Base-by-base conservation (phyloP, 108 stramenopile genomes). In the Cyclostephanos invisitatus region DNA sequence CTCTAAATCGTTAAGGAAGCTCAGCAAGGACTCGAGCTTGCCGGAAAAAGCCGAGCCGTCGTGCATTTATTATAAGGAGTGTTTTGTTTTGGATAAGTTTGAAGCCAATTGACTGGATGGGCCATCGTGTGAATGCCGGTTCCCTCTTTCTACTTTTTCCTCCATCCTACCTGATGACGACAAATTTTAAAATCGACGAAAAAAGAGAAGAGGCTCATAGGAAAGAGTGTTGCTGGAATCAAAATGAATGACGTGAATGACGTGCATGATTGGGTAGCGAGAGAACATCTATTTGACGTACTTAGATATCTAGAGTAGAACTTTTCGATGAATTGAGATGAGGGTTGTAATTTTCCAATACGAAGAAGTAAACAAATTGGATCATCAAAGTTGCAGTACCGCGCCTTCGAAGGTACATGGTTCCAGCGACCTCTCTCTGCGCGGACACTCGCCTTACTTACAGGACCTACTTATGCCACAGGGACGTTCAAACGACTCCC, bases 1-100 rank as follows among this genome's bases (percentile, higher is more conserved):
- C 46, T 73, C 35, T 50, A 62, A 20, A 18, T 71, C 60, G 12
- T 73, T 55, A 36, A 72, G 47, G 21, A 63, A 72, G 15, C 28
- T 54, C 2, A 72, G 53, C 29, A 72, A 61, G 20, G 71, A 72
- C 18, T 24, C 20, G 8, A 72, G 49, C 24, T 61, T 72, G 21
- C 51, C 8, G 48, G 62, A 63, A 51, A 18, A 28, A n/a, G 22
- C 37, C 11, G 44, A 40, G 22, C 50, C 70, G 14, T 25, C 44
- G 42, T 54, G 61, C 44, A 10, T n/a, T 46, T 14, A 2, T 46
- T 46, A 46, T 15, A 32, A 32, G 4, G 32, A 4, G 32, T n/a
- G n/a, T n/a, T n/a, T n/a, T n/a, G n/a, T n/a, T 32, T 32, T 4
- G 32, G 32, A 32, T 32, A 72, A 22, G 21, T 24, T 24, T 18